Conservation (phyloP, 305 asterid genomes). For the Lippia alba region DNA sequence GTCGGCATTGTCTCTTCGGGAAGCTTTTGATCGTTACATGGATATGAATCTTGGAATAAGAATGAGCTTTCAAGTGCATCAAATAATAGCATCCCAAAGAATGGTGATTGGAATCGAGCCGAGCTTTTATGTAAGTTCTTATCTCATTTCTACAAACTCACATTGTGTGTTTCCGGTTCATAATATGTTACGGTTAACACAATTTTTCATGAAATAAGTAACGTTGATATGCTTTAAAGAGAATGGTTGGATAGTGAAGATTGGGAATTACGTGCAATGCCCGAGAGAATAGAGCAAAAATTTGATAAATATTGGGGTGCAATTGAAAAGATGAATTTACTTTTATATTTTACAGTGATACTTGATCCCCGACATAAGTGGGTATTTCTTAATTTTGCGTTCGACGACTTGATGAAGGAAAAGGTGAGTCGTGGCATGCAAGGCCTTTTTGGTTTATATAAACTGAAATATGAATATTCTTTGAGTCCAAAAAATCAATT, state of each 20-base stretch:
- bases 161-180: background rate
- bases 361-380: too few species aligned
- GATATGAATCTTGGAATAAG: background rate
- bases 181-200: background rate
- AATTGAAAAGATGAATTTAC: too few species aligned
- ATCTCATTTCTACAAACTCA: background rate
- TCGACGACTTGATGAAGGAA: too few species aligned
- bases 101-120: background rate
- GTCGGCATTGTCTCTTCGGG: background rate
- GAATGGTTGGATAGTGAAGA: background rate
- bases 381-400: too few species aligned
- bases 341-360: too few species aligned
- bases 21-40: background rate
- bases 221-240: background rate
- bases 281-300: too few species aligned
- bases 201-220: background rate
- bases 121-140: background rate
- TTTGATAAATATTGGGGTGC: too few species aligned
- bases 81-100: background rate
- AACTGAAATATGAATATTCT: too few species aligned
- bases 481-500: too few species aligned
- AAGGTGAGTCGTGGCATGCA: too few species aligned
- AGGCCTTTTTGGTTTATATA: too few species aligned
- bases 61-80: background rate
- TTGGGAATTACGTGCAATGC: background rate